phyloP scores from a whole-genome alignment of 164 flowering plant species.

The Protea cynaroides region DNA sequence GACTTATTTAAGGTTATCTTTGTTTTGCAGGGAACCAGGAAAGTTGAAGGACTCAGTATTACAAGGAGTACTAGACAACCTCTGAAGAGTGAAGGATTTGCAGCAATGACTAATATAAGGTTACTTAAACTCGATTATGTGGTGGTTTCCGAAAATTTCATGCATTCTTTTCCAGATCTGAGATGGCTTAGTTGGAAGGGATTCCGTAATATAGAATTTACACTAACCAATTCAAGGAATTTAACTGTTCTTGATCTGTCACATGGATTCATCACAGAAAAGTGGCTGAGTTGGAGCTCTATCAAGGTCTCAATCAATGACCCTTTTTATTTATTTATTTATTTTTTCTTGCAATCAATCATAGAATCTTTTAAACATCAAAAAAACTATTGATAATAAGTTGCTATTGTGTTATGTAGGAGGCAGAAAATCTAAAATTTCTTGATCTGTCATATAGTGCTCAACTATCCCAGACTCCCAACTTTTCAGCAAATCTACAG shows the following conservation, averaged over 20 bases:
- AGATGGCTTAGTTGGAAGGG: constrained; percentile 5
- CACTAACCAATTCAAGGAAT: background rate
- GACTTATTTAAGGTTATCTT: no score
- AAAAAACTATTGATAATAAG: no score
- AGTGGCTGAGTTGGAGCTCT: no score
- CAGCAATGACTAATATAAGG: no score
- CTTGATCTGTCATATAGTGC: background rate
- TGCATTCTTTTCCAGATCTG: no score
- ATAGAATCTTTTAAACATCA: no score
- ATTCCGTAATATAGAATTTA: background rate
- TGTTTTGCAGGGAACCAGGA: no score
- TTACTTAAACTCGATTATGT: background rate
- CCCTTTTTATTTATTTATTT: background rate
- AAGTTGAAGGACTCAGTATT: no score
- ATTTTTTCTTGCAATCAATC: background rate
- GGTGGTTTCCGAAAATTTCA: background rate
- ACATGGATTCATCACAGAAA: no score
- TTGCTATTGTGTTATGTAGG: background rate
- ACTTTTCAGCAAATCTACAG: no score
- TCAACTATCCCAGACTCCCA: background rate
- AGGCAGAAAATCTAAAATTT: background rate
- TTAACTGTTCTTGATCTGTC: constrained; percentile 2
- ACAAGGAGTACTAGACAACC: no score
- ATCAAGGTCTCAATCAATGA: background rate
- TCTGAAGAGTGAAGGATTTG: no score